A percentile compares a stretch with the other conserved stretches of the same genome.
Conservation (phyloP, 1,139 yeast genomes). For the Candida pseudoviswanathii region DNA sequence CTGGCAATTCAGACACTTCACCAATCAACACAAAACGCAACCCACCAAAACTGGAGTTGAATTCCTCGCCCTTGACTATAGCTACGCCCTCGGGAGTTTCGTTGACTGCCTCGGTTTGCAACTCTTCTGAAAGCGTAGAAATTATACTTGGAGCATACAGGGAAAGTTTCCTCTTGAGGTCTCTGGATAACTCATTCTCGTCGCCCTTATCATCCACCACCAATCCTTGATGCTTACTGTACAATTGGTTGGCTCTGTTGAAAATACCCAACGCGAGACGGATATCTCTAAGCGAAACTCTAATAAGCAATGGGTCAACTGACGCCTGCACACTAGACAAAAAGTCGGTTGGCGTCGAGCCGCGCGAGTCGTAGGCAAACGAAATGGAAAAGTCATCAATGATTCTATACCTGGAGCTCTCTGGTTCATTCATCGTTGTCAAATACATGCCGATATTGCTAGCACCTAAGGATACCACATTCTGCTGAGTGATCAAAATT, state of each 20-base stretch:
- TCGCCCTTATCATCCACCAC: constrained; percentile 21
- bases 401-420: constrained; percentile 64
- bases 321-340: constrained; percentile 69
- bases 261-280: constrained; percentile 74
- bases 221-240: constrained; percentile 31
- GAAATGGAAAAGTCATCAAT: constrained; percentile 89
- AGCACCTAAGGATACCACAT: constrained; percentile 64
- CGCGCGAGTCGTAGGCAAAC: constrained; percentile 70
- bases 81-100: constrained; percentile 29
- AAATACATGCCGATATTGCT: constrained; percentile 86
- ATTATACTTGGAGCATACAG: constrained; percentile 69
- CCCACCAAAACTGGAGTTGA: constrained; percentile 76
- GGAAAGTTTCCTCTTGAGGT: constrained; percentile 57
- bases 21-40: constrained; percentile 86
- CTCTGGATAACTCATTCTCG: constrained; percentile 55
- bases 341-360: constrained; percentile 57
- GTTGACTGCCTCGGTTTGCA: constrained; percentile 5
- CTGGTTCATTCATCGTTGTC: constrained; percentile 69
- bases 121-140: constrained; percentile 39
- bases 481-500: constrained; percentile 68
- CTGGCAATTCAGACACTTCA: constrained; percentile 91
- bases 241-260: constrained; percentile 67
- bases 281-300: constrained; percentile 87
- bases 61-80: constrained; percentile 68
- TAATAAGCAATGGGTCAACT: constrained; percentile 76